phyloP scores from a whole-genome alignment of 2,329 filamentous ascomycete genomes.

The Aspergillus texensis region DNA sequence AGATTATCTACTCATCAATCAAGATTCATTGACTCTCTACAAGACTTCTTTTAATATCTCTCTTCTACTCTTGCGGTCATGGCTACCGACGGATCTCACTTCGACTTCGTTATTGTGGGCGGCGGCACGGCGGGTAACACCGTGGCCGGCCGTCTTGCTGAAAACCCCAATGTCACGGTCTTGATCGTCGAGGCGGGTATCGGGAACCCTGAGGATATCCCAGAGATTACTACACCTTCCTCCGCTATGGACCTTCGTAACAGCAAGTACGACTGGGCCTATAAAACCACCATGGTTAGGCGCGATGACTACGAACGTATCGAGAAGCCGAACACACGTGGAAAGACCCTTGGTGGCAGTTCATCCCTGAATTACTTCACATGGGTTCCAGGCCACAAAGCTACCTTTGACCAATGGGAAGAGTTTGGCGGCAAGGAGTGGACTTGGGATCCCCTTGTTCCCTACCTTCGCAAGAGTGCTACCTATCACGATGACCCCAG shows the following conservation, averaged over 20 bases:
- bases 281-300: constrained; percentile 64
- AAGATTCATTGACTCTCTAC: neutral
- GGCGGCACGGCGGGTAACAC: constrained; percentile 41
- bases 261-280: constrained; percentile 62
- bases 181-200: constrained; percentile 40
- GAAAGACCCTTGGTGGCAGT: constrained; percentile 62
- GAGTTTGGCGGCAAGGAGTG: constrained; percentile 53
- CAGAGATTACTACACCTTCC: constrained; percentile 60
- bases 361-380: constrained; percentile 65
- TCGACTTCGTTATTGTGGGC: constrained; percentile 36
- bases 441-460: constrained; percentile 57
- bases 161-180: constrained; percentile 49
- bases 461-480: constrained; percentile 59
- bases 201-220: constrained; percentile 52
- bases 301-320: constrained; percentile 58
- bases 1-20: neutral
- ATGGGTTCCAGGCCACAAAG: constrained; percentile 61
- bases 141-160: constrained; percentile 57
- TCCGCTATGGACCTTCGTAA: constrained; percentile 59
- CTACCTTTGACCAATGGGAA: constrained; percentile 58
- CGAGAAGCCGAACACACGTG: constrained; percentile 65
- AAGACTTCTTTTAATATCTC: neutral
- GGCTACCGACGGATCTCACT: constrained; percentile 8
- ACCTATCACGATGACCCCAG: constrained; percentile 60
- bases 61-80: neutral